Evolutionary conservation across 176 grass and related monocot genomes (phyloP).

Genomic region (Saccharum spontaneum): DNA sequence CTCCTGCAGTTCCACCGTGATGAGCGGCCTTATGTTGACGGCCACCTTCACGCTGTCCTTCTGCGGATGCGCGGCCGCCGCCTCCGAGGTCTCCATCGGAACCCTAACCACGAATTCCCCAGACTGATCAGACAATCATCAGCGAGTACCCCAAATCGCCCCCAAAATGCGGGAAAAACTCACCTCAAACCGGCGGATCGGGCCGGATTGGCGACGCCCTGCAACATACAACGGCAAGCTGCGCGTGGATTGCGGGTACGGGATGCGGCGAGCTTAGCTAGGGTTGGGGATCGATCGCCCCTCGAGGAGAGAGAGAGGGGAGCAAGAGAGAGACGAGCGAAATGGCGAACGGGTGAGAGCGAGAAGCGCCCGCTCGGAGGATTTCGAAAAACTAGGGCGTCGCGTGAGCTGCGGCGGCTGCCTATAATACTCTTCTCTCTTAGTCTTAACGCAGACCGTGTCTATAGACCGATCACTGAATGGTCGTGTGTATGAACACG

Average conservation of each 20-base stretch:
- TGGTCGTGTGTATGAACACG: neutral
- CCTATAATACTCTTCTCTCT: neutral
- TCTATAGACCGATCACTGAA: neutral
- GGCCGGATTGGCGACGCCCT: neutral
- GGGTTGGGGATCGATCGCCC: conserved; percentile 29
- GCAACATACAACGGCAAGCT: neutral
- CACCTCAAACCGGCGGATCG: conserved; percentile 1
- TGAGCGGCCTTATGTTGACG: conserved; percentile 90
- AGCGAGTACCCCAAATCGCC: neutral
- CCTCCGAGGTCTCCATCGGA: conserved; percentile 54
- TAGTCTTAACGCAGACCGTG: neutral
- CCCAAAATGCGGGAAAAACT: neutral
- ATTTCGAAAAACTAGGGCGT: conserved; percentile 57
- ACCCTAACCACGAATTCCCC: conserved; percentile 26
- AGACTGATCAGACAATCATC: neutral
- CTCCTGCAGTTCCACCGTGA: conserved; percentile 76
- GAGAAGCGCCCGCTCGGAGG: conserved; percentile 44
- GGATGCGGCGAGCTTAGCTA: neutral
- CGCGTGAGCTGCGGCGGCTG: conserved; percentile 16
- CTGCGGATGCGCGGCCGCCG: conserved; percentile 29
- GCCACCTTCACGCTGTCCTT: conserved; percentile 89
- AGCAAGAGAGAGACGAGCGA: neutral
- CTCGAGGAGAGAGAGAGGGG: neutral
- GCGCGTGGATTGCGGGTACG: neutral
- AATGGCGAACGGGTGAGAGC: conserved; percentile 26